Base-by-base conservation (phyloP, 1,139 yeast species). In the Arxiozyma slooffiae region DNA sequence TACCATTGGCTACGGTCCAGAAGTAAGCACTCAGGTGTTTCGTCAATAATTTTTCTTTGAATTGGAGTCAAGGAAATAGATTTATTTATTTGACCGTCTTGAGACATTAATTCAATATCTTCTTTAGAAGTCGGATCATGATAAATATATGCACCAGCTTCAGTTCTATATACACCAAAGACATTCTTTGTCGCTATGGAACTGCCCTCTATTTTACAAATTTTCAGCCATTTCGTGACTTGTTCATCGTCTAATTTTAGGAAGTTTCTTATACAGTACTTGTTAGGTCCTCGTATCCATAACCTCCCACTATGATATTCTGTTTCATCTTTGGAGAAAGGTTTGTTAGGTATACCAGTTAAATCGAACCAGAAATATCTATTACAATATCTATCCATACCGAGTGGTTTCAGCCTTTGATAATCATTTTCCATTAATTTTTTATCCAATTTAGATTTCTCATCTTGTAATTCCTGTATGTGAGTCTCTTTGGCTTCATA, bases 331-430 rank as follows among this genome's bases (percentile, higher is more conserved):
- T 70, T 71, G 11, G 70, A 73, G 22, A 71, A 76, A 48, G 74
- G 78, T 44, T 79, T 66, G 22, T 78, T 78, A 6, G 89, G 87
- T 50, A 87, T 73, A 0, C 97, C 97, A 62, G 84, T 84, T 56
- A 78, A 76, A 63, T 92, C 97, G 63, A 90, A 82, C 96, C 96
- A 92, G 95, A 96, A 94, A 66, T 90, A 92, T 57, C 92, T 74
- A 68, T 92, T 94, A 64, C 74, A 88, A 55, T 79, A 78, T 50
- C 96, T 73, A 66, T 92, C 99, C 56, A 81, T 78, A 5, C 99
- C 99, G 30, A 92, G 70, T 47, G 80, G 73, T 53, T 79, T 79
- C 44, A 89, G 77, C 53, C 98, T 71, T 64, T 89, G 96, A 55
- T 85, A 76, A 61, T 90, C 96, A 48, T 80, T 69, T 59, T 82